phyloP scores from a whole-genome alignment of 345 rosid species.

The Syzygium aromaticum region DNA sequence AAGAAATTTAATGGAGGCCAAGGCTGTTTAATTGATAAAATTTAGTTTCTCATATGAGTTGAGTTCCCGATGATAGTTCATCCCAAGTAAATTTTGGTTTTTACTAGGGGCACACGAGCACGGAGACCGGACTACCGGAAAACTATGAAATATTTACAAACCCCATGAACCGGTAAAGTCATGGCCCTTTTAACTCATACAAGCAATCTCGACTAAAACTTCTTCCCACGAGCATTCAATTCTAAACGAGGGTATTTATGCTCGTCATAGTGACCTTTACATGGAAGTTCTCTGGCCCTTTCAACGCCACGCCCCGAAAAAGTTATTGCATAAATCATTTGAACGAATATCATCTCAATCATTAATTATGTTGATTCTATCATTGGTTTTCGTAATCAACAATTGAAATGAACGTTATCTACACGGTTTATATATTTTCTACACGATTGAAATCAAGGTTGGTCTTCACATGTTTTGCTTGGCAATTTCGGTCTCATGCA shows the following conservation, averaged over 20 bases:
- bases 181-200: background rate
- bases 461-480: background rate
- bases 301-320: background rate
- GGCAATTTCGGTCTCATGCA: background rate
- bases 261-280: background rate
- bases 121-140: background rate
- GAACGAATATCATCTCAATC: background rate
- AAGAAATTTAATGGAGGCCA: background rate
- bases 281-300: background rate
- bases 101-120: rapidly evolving
- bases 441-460: background rate
- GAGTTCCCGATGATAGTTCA: background rate
- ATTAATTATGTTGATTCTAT: background rate
- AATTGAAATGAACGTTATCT: background rate
- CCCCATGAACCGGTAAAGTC: background rate
- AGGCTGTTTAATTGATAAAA: background rate
- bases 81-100: background rate
- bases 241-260: no score
- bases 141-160: background rate
- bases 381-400: background rate
- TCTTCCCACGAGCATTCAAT: no score
- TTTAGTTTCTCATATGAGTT: background rate
- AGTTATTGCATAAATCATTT: background rate
- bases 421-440: background rate
- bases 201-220: background rate